phyloP scores from a whole-genome alignment of 2,329 filamentous ascomycete genomes.

The Verticillium dahliae region DNA sequence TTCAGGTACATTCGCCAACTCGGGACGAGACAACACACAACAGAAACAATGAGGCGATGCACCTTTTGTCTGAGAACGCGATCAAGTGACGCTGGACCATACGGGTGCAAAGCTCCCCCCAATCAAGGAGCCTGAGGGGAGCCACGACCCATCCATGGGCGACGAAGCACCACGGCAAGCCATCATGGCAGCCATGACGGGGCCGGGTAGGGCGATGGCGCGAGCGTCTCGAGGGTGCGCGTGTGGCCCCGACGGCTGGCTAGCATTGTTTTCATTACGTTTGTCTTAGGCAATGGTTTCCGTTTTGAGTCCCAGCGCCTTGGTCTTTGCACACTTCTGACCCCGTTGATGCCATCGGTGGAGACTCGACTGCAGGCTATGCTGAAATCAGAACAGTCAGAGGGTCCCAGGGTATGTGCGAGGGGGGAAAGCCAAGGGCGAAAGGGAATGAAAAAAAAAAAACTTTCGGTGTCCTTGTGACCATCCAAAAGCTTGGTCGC shows the following conservation, averaged over 20 bases:
- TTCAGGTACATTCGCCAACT: not conserved
- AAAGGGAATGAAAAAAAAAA: conserved; percentile 4
- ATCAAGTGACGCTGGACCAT: not conserved
- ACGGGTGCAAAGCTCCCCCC: not conserved
- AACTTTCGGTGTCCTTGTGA: conserved; percentile 10
- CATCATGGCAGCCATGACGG: not conserved
- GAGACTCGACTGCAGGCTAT: not conserved
- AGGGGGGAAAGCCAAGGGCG: not conserved
- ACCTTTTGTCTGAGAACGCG: not conserved
- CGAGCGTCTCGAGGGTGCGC: not conserved
- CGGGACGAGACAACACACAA: not conserved
- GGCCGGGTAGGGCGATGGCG: not conserved
- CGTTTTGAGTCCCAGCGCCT: not conserved
- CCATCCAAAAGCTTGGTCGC: conserved; percentile 3
- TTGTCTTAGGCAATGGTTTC: conserved; percentile 9
- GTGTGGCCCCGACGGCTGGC: conserved; percentile 4
- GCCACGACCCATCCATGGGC: too few relatives aligned
- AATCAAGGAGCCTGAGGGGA: not conserved
- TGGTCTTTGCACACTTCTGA: not conserved
- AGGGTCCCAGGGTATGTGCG: too few relatives aligned
- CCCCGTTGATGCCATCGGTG: conserved; percentile 4
- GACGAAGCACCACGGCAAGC: too few relatives aligned
- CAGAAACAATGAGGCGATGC: not conserved
- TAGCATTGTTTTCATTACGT: conserved; percentile 13
- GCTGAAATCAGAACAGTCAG: not conserved